A percentile compares a stretch with the other conserved stretches of the same genome.
Conservation (phyloP, 179 eudicot species). For the Silene vulgaris region DNA sequence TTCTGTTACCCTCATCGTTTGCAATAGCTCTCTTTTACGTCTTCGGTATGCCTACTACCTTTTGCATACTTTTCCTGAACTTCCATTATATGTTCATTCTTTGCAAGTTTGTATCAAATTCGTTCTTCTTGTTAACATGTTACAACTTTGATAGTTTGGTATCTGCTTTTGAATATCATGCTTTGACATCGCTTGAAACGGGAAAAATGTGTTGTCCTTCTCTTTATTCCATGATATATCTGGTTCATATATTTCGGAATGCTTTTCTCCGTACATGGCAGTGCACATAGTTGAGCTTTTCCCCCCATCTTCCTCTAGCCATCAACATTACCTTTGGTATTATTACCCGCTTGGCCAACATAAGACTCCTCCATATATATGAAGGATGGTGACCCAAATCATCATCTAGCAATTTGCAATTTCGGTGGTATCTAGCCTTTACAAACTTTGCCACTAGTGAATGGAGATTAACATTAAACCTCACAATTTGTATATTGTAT, state of each 20-base stretch:
- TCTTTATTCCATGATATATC: not conserved
- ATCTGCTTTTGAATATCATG: not conserved
- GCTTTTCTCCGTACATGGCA: not conserved
- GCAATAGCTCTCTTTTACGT: slow-evolving; percentile 73
- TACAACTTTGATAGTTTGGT: not conserved
- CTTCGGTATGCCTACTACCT: slow-evolving; percentile 55
- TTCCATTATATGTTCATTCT: not conserved
- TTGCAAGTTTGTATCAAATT: not conserved
- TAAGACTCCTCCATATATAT: no score
- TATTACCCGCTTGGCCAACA: no score
- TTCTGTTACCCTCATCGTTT: slow-evolving; percentile 74
- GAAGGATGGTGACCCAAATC: no score
- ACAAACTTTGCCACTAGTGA: no score
- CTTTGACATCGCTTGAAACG: not conserved
- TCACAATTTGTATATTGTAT: no score
- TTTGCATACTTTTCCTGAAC: not conserved
- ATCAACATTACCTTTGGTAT: no score
- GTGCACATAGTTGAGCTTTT: not conserved
- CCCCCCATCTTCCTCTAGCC: no score
- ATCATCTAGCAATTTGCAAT: no score
- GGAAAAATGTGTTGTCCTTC: not conserved
- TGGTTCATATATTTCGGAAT: not conserved
- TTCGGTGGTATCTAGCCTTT: no score
- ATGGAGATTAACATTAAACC: no score
- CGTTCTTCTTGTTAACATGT: not conserved